Evolutionary conservation across 306 rosid species (phyloP).

Genomic region (Vigna reflexopilosa): DNA sequence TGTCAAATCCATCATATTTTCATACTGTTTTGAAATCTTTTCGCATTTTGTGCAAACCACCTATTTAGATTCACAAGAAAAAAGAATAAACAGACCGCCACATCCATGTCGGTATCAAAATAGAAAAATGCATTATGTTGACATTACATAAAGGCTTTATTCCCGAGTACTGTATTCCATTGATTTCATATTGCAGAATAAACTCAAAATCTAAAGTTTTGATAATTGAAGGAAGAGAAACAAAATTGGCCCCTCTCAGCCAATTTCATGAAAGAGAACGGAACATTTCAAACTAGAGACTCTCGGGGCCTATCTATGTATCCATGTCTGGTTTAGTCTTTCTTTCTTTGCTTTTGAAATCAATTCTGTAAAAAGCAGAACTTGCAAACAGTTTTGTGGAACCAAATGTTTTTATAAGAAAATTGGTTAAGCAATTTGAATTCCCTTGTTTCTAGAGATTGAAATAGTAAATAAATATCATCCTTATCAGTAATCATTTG

Average conservation of each 20-base stretch:
- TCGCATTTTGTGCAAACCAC: conserved; percentile 85
- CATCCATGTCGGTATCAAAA: conserved; percentile 37
- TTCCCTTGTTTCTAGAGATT: neutral
- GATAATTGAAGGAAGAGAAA: neutral
- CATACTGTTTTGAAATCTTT: conserved; percentile 83
- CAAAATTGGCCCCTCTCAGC: conserved; percentile 10
- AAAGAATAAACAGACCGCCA: conserved; percentile 24
- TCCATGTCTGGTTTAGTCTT: conserved; percentile 1
- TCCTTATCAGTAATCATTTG: neutral
- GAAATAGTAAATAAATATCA: neutral
- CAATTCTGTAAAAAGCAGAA: neutral
- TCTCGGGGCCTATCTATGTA: neutral
- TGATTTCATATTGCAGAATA: conserved; percentile 8
- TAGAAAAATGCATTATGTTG: neutral
- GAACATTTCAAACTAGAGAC: neutral
- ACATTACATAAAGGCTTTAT: conserved; percentile 8
- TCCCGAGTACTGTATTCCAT: conserved; percentile 33
- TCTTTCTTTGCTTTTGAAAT: neutral
- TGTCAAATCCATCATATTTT: conserved; percentile 97
- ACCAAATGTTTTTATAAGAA: neutral
- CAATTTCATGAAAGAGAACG: conserved; percentile 3
- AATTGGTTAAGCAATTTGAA: neutral
- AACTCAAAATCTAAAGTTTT: neutral
- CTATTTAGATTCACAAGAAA: conserved; percentile 49
- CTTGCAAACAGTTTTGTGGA: conserved; percentile 1